These are phyloP conservation scores for Phytophthora syringae DNA, from an alignment of 352 stramenopile genomes.

Conservation along the genomic window DNA sequence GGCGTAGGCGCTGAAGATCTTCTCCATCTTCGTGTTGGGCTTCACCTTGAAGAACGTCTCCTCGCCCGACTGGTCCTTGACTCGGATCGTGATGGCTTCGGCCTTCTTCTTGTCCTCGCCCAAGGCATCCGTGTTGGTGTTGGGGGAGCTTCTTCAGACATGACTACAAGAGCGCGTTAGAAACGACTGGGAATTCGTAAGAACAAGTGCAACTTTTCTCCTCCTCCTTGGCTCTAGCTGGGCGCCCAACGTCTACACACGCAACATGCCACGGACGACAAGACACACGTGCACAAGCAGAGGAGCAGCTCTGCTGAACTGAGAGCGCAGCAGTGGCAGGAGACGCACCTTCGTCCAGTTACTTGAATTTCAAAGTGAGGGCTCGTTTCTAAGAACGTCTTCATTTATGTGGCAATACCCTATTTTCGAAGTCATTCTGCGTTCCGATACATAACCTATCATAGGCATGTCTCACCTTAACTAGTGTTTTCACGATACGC, in stretches of 20 bases:
- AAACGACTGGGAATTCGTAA: conserved; percentile 14
- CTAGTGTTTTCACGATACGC: conserved; percentile 12
- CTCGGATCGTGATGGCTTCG: conserved; percentile 88
- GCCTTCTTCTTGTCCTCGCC: conserved; percentile 89
- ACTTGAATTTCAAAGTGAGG: conserved; percentile 34
- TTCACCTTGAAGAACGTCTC: conserved; percentile 99
- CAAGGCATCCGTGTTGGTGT: conserved; percentile 37
- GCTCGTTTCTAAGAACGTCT: conserved; percentile 14
- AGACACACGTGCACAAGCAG: neutral
- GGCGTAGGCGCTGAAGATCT: conserved; percentile 97
- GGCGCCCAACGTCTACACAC: neutral
- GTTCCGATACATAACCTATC: no score
- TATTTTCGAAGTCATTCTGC: no score
- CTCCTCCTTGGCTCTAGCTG: conserved; percentile 2
- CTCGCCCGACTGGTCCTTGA: conserved; percentile 92
- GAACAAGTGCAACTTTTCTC: conserved; percentile 23
- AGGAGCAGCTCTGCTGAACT: neutral
- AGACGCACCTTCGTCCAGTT: conserved; percentile 24
- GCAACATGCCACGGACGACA: neutral
- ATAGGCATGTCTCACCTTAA: neutral
- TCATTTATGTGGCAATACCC: no score
- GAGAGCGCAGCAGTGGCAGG: neutral
- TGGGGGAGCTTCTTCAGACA: conserved; percentile 66
- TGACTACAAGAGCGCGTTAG: conserved; percentile 24
- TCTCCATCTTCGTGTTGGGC: conserved; percentile 98